phyloP scores from a whole-genome alignment of 202 grass and related monocot genomes.

The Setaria italica region DNA sequence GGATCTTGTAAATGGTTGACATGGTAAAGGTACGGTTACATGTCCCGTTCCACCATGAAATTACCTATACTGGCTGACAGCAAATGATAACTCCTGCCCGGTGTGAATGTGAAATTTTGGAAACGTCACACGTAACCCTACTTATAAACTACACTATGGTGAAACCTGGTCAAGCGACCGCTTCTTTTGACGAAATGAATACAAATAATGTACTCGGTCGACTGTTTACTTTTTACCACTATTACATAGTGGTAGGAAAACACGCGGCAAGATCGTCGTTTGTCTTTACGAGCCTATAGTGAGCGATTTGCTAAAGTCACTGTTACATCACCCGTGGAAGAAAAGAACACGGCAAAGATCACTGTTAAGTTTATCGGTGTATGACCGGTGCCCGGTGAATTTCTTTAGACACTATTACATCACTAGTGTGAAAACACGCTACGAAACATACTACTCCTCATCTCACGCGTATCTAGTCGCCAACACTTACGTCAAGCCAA shows the following conservation, averaged over 20 bases:
- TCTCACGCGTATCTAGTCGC: not conserved
- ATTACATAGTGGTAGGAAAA: not conserved
- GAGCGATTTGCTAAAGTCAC: too few species aligned
- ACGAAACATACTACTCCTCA: not conserved
- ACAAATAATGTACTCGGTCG: not conserved
- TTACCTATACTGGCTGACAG: not conserved
- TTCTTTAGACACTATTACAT: too few species aligned
- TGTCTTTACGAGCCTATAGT: too few species aligned
- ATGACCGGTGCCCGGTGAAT: too few species aligned
- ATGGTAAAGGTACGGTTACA: not conserved
- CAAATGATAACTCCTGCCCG: not conserved
- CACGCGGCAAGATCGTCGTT: too few species aligned
- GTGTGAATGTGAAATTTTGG: not conserved
- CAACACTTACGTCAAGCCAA: not conserved
- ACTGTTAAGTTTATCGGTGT: too few species aligned
- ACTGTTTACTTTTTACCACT: not conserved
- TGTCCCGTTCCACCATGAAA: not conserved
- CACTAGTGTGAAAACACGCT: not conserved
- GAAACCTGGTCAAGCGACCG: not conserved
- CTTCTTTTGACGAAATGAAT: not conserved
- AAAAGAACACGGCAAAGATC: too few species aligned
- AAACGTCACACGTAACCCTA: not conserved
- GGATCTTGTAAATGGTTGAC: not conserved
- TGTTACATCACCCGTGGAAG: too few species aligned
- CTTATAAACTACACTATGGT: not conserved